These are phyloP conservation scores for Populus davidiana DNA, from an alignment of 345 rosid species.

Conservation along the genomic window DNA sequence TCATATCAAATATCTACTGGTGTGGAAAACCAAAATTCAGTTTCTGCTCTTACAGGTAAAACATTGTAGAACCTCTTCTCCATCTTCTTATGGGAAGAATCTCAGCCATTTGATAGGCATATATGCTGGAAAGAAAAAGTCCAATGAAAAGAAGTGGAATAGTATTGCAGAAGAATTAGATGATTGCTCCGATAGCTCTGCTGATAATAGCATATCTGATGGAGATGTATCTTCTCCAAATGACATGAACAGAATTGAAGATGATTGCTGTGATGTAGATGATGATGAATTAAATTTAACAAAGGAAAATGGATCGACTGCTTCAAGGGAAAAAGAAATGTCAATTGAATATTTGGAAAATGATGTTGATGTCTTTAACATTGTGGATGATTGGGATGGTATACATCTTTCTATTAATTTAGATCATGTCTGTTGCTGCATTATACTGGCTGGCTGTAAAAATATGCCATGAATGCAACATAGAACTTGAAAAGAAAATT, in stretches of 20 bases:
- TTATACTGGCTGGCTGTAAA: not conserved
- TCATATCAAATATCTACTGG: not conserved
- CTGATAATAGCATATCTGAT: slow-evolving; percentile 27
- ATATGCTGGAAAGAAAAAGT: slow-evolving; percentile 43
- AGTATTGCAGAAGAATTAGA: slow-evolving; percentile 23
- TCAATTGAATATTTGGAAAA: slow-evolving; percentile 72
- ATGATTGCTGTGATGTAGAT: slow-evolving; percentile 22
- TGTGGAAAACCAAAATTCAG: not conserved
- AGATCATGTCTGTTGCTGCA: slow-evolving; percentile 3
- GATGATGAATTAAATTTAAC: slow-evolving; percentile 36
- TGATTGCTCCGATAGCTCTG: slow-evolving; percentile 31
- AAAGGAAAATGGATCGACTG: slow-evolving; percentile 32
- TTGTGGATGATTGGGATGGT: slow-evolving; percentile 91
- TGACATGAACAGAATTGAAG: slow-evolving; percentile 6
- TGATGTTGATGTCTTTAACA: slow-evolving; percentile 58
- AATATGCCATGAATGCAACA: not conserved
- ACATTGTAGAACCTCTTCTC: slow-evolving; percentile 67
- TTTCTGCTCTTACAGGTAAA: slow-evolving; percentile 54
- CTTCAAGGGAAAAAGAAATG: slow-evolving; percentile 39
- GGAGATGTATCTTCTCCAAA: slow-evolving; percentile 13
- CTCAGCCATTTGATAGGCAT: slow-evolving; percentile 51
- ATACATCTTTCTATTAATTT: slow-evolving; percentile 25
- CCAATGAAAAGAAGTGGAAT: slow-evolving; percentile 26
- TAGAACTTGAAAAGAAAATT: not conserved
- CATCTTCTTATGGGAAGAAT: slow-evolving; percentile 57